Base-by-base conservation (phyloP, 2,329 filamentous ascomycete species). In the Claviceps cyperi region DNA sequence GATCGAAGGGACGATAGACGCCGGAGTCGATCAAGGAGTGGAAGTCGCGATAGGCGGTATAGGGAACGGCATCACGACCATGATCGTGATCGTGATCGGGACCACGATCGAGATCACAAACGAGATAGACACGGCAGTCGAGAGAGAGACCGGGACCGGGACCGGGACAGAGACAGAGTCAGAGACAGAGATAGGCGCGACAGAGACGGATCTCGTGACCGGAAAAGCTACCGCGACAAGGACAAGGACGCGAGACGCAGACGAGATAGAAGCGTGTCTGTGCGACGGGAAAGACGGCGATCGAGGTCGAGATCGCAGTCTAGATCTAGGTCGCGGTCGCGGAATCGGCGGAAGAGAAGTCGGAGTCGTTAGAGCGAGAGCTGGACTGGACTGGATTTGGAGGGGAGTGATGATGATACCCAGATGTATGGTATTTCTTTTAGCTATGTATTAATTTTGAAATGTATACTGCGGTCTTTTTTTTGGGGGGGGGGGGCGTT, bases 1-100 rank as follows among this genome's bases (percentile, higher is more conserved):
- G 51, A 47, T 17, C 43, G 67, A 32, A 68, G 72, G 15, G 66
- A 69, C 11, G 66, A 68, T 14, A 59, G 67, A 21, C 61, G 64
- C 21, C 59, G 63, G 36, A 69, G 63, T 50, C 60, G 62, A 35
- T 67, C 67, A 40, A 59, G 62, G 15, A 66, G 62, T 53, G 19
- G 4, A 4, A 52, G 51, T 32, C 56, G 62, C 9, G 64, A 65
- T 17, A 55, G 59, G 24, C 60, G 66, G 14, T 59, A 65, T n/a
- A 53, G 65, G 5, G 63, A 67, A 28, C 58, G 63, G 21, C 60
- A 65, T n/a, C 51, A 65, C 2, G 61, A 63, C 6, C 13, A 46
- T n/a, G 58, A 62, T 19, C 40, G 40, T 22, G 40, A 41, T 5
- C 48, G 60, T 19, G 54, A n/a, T n/a, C n/a, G n/a, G n/a, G n/a